A percentile compares a stretch with the other conserved stretches of the same genome.
phyloP scores from a whole-genome alignment of 2,329 filamentous ascomycete genomes.

The Thelonectria rubi region DNA sequence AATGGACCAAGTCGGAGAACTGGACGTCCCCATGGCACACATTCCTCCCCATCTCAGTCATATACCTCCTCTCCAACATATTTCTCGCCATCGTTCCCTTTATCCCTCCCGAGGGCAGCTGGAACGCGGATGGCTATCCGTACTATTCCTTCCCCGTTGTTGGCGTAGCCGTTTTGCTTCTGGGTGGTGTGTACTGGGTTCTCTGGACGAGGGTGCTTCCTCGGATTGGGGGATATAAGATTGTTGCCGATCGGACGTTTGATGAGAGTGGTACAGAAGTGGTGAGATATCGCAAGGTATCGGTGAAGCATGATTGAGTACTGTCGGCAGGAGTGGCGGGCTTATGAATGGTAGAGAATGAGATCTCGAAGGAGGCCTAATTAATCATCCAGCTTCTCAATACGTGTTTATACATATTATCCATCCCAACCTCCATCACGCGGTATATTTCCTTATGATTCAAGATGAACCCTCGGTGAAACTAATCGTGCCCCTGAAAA shows the following conservation, averaged over 20 bases:
- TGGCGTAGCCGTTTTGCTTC: conserved; percentile 59
- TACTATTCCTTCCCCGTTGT: conserved; percentile 67
- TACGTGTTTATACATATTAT: too few relatives aligned
- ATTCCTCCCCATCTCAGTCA: conserved; percentile 55
- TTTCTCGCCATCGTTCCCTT: conserved; percentile 65
- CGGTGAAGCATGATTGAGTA: conserved; percentile 31
- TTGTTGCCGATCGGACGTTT: conserved; percentile 55
- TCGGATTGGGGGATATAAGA: conserved; percentile 57
- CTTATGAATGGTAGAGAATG: too few relatives aligned
- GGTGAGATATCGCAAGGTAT: conserved; percentile 52
- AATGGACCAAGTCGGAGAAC: conserved; percentile 58
- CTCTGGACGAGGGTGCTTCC: conserved; percentile 62
- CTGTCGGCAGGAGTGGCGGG: too few relatives aligned
- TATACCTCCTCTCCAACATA: conserved; percentile 61
- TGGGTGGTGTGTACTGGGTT: conserved; percentile 62
- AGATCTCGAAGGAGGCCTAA: too few relatives aligned
- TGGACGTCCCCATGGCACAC: conserved; percentile 65
- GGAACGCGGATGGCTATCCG: conserved; percentile 60
- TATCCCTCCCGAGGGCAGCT: conserved; percentile 60
- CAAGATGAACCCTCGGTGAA: not conserved
- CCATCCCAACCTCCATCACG: too few relatives aligned
- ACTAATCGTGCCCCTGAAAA: not conserved
- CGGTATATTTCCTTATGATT: not conserved
- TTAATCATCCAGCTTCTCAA: too few relatives aligned
- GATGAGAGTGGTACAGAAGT: conserved; percentile 53